These are phyloP conservation scores for Pterula multifida DNA, from an alignment of 1,284 basidiomycete genomes.

Conservation along the genomic window DNA sequence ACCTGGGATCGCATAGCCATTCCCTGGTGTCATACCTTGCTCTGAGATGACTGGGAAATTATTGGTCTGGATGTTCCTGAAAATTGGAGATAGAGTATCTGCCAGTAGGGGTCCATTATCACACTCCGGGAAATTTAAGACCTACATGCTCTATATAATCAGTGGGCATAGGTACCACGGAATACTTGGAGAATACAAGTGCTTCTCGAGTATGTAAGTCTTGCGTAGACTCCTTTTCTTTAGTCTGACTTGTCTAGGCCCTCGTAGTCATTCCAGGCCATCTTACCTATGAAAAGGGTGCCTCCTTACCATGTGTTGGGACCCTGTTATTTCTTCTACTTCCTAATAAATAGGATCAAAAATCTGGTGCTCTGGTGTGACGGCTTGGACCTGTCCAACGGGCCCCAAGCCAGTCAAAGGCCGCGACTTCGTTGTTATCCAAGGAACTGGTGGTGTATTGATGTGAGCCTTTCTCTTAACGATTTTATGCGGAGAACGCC, in stretches of 20 bases:
- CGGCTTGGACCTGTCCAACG: conserved; percentile 35
- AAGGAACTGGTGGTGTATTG: conserved; percentile 50
- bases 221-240: not conserved
- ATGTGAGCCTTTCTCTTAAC: conserved; percentile 21
- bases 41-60: conserved; percentile 5
- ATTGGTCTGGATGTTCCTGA: not conserved
- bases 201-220: conserved; percentile 30
- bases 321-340: conserved; percentile 1
- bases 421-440: conserved; percentile 37
- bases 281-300: conserved; percentile 38
- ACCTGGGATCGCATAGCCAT: too few relatives aligned
- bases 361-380: conserved; percentile 35
- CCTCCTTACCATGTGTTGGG: conserved; percentile 28
- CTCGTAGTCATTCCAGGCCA: conserved; percentile 33
- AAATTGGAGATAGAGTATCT: conserved; percentile 28
- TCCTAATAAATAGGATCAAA: too few relatives aligned
- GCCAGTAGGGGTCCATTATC: conserved; percentile 17
- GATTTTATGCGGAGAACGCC: not conserved
- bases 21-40: not conserved
- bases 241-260: conserved; percentile 15
- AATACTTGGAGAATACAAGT: conserved; percentile 42
- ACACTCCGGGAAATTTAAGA: conserved; percentile 26
- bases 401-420: conserved; percentile 31
- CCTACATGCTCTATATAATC: conserved; percentile 18
- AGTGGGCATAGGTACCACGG: conserved; percentile 42